Percentiles rank a stretch among this genome's conserved stretches.
These are phyloP conservation scores for Salix suchowensis DNA, from an alignment of 345 rosid genomes.

Conservation along the genomic window DNA sequence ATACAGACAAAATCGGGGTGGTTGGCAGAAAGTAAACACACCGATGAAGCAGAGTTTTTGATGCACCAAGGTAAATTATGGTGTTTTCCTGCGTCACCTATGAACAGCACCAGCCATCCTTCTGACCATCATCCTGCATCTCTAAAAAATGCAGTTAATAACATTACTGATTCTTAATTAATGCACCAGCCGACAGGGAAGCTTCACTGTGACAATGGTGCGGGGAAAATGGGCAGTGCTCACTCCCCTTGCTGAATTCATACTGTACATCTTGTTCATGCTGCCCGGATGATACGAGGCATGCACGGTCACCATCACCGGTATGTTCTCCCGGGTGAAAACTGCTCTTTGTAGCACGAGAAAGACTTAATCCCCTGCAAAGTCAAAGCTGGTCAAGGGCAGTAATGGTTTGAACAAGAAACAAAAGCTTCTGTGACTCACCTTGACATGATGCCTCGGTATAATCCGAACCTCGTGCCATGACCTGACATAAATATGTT, in stretches of 20 bases:
- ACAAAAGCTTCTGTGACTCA: not conserved
- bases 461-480: not conserved
- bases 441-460: not conserved
- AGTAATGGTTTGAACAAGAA: not conserved
- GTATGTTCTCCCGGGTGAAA: not conserved
- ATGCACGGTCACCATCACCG: not conserved
- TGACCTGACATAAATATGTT: not conserved
- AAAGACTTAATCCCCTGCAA: not conserved
- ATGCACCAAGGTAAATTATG: too few species aligned
- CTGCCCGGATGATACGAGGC: not conserved
- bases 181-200: not conserved
- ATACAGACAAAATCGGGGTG: too few species aligned
- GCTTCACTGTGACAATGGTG: not conserved
- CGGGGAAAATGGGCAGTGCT: not conserved
- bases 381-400: not conserved
- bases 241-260: not conserved
- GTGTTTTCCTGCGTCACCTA: not conserved
- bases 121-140: not conserved
- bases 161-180: not conserved
- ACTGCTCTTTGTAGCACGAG: not conserved
- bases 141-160: not conserved
- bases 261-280: not conserved
- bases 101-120: not conserved
- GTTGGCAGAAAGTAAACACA: too few species aligned
- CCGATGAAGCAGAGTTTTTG: too few species aligned